Conservation (phyloP, 805 yeast genomes). For the Sugiyamaella mastotermitis region DNA sequence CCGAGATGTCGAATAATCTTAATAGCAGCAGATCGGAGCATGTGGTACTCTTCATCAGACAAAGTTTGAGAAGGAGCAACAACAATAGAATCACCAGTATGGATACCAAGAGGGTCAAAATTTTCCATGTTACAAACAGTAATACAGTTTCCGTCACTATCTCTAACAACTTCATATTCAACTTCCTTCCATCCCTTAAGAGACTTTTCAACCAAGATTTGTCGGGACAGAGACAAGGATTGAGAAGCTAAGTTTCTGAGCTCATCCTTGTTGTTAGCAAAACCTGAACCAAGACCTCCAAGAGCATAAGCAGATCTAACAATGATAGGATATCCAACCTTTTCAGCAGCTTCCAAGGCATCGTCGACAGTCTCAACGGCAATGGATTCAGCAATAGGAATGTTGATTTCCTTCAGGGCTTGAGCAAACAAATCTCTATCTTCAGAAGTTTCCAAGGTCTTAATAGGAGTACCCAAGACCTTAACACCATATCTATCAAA, state of each 20-base stretch:
- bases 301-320: constrained; percentile 96
- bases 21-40: constrained; percentile 96
- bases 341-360: constrained; percentile 83
- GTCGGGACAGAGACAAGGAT: constrained; percentile 86
- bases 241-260: constrained; percentile 83
- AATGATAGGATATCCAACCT: constrained; percentile 91
- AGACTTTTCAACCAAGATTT: constrained; percentile 92
- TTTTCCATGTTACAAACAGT: constrained; percentile 99
- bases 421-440: constrained; percentile 95
- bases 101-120: constrained; percentile 97
- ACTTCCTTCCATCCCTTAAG: constrained; percentile 99
- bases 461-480: constrained; percentile 96
- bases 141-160: constrained; percentile 92
- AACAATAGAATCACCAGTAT: constrained; percentile 98
- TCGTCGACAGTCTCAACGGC: constrained; percentile 94
- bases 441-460: constrained; percentile 92
- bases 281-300: constrained; percentile 98
- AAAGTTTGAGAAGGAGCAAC: constrained; percentile 98
- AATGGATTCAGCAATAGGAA: constrained; percentile 94
- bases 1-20: constrained; percentile 96
- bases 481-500: constrained; percentile 85
- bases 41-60: constrained; percentile 94
- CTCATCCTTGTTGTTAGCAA: constrained; percentile 79
- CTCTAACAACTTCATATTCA: constrained; percentile 97
- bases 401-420: constrained; percentile 90